Evolutionary conservation across 2,329 filamentous ascomycete species (phyloP).

Genomic region (Aspergillus oerlinghausenensis): DNA sequence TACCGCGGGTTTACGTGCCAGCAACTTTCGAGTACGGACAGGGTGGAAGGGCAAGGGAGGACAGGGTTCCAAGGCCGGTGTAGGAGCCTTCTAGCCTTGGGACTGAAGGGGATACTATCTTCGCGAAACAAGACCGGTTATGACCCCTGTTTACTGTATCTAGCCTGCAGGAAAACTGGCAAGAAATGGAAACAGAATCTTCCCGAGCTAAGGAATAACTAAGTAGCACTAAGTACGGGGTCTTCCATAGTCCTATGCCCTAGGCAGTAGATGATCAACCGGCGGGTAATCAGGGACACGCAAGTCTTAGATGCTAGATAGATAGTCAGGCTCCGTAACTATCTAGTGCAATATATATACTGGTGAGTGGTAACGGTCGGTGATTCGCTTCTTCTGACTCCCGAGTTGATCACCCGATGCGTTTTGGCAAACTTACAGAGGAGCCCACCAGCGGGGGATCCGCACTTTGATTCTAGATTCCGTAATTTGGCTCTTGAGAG

Average conservation of each 20-base stretch:
- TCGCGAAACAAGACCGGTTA: neutral
- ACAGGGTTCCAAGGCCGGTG: neutral
- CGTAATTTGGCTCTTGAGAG: too few relatives aligned
- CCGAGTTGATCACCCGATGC: neutral
- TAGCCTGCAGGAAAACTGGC: neutral
- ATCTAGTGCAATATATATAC: neutral
- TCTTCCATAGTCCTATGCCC: neutral
- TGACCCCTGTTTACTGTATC: neutral
- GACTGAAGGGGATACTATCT: neutral
- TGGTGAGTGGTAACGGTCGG: neutral
- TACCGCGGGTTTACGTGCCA: slow-evolving; percentile 19
- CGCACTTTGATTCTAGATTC: too few relatives aligned
- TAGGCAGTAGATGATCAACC: neutral
- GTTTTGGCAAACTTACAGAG: neutral
- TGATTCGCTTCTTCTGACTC: neutral
- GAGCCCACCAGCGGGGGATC: neutral
- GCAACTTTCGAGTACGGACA: slow-evolving; percentile 20
- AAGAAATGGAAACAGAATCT: neutral
- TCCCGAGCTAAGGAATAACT: neutral
- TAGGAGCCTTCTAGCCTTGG: neutral
- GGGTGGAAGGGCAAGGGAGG: slow-evolving; percentile 22
- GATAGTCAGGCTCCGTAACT: neutral
- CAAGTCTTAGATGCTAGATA: neutral
- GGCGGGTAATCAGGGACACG: neutral
- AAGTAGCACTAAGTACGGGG: neutral